Conservation (phyloP, 1,139 yeast genomes). For the Suhomyces anneliseae region DNA sequence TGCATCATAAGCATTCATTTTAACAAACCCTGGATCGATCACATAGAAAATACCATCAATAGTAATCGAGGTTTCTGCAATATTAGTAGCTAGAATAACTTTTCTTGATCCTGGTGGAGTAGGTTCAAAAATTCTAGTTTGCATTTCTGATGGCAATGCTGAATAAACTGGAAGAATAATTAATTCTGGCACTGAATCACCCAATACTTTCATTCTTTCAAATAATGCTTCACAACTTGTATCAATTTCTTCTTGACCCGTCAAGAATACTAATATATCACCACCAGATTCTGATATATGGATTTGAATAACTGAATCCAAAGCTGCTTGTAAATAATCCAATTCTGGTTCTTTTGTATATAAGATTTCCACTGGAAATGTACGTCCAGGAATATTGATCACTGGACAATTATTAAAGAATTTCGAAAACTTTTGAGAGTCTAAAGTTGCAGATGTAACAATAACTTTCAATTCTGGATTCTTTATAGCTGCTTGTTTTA, state of each 20-base stretch:
- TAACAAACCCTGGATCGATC: conserved; percentile 80
- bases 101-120: conserved; percentile 71
- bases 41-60: conserved; percentile 79
- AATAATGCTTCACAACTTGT: conserved; percentile 76
- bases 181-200: conserved; percentile 62
- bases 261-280: conserved; percentile 79
- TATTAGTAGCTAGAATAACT: conserved; percentile 76
- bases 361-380: conserved; percentile 81
- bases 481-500: conserved; percentile 66
- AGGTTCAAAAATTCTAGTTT: conserved; percentile 69
- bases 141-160: conserved; percentile 74
- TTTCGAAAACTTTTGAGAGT: conserved; percentile 75
- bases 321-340: conserved; percentile 80
- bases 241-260: conserved; percentile 94
- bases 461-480: conserved; percentile 79
- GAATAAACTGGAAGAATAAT: conserved; percentile 86
- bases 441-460: conserved; percentile 91
- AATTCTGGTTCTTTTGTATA: conserved; percentile 80
- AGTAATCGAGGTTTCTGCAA: conserved; percentile 65
- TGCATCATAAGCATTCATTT: conserved; percentile 74
- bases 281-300: conserved; percentile 78
- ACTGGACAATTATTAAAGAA: conserved; percentile 83
- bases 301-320: conserved; percentile 79
- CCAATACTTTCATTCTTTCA: conserved; percentile 67
- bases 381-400: conserved; percentile 81